Base-by-base conservation (phyloP, 768 basidiomycete genomes). In the Calocybe gangraenosa region DNA sequence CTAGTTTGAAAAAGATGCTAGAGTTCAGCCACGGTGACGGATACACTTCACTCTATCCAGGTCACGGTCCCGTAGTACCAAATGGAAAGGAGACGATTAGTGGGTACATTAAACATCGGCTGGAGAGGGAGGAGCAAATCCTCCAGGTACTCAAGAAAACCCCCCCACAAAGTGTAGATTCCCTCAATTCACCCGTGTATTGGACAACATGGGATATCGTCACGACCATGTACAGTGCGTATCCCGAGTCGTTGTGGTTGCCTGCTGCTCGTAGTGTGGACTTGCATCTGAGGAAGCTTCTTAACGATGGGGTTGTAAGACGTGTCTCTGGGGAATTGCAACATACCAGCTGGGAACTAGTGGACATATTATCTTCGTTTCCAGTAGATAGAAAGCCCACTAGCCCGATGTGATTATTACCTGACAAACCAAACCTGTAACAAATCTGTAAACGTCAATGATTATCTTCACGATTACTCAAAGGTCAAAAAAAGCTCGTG, bases 91-190 rank as follows among this genome's bases (percentile, higher is more conserved):
- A 72, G 28, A 68, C 79, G 22, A 81, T 97, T 55, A 59, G 66
- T 37, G 74, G 67, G 37, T 96, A 97, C 58, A 86, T 93, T 47
- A 60, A 75, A 25, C 92, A 98, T 58, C 79, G 94, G 7, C 70
- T 84, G 44, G 78, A 88, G 50, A 73, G 93, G 41, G 95, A 98
- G 60, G 66, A 69, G 7, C 84, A 97, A 66, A 80, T 97, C 28
- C 38, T 96, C 1, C 58, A 64, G 14, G 60, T 78, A 8, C 60
- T 88, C 20, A 57, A 68, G 17, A 59, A 58, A 18, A 34, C 65
- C 7, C 63, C 69, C 15, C 65, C 69, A 0, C 32, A 21, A 47
- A 49, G 41, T 1, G 37, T 17, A 18, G 44, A 46, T 8, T 39
- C 42, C 18, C 25, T 28, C 11, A 11, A 11, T 28, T 28, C 25